These are phyloP conservation scores for Crithidia expoeki DNA, from an alignment of 208 protist genomes.

Conservation along the genomic window DNA sequence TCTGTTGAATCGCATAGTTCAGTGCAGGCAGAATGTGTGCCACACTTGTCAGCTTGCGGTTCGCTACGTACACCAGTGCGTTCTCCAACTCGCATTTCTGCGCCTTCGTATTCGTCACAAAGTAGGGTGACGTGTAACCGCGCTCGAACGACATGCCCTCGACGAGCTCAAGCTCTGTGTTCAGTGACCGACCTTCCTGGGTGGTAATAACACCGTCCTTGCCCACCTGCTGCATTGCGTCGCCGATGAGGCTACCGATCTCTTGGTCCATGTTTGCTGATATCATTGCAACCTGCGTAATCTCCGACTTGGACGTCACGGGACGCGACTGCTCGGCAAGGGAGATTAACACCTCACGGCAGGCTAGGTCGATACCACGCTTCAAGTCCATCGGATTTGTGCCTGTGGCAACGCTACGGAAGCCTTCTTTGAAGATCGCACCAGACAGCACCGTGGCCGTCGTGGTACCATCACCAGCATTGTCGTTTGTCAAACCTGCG, in stretches of 20 bases:
- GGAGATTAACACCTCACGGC: conserved; percentile 91
- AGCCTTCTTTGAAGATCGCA: conserved; percentile 98
- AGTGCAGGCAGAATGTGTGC: conserved; percentile 80
- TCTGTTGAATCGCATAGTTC: conserved; percentile 87
- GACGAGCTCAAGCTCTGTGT: conserved; percentile 98
- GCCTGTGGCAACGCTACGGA: conserved; percentile 97
- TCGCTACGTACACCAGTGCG: conserved; percentile 94
- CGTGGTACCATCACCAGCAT: conserved; percentile 99
- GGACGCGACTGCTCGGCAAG: conserved; percentile 95
- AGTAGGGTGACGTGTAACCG: conserved; percentile 99
- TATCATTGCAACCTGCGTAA: conserved; percentile 99
- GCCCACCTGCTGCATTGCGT: conserved; percentile 99
- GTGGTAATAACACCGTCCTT: conserved; percentile 99
- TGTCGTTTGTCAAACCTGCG: conserved; percentile 97
- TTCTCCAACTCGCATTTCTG: conserved; percentile 98
- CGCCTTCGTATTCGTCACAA: conserved; percentile 98
- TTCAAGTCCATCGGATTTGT: conserved; percentile 99
- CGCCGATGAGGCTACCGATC: conserved; percentile 99
- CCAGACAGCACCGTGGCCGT: conserved; percentile 98
- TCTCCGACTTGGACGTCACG: conserved; percentile 97
- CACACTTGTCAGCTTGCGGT: conserved; percentile 84
- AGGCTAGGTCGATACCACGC: conserved; percentile 98
- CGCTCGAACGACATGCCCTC: conserved; percentile 99
- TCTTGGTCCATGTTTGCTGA: conserved; percentile 99
- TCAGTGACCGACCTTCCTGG: conserved; percentile 98